phyloP scores from a whole-genome alignment of 2,329 filamentous ascomycete species.

The Metarhizium robertsii region DNA sequence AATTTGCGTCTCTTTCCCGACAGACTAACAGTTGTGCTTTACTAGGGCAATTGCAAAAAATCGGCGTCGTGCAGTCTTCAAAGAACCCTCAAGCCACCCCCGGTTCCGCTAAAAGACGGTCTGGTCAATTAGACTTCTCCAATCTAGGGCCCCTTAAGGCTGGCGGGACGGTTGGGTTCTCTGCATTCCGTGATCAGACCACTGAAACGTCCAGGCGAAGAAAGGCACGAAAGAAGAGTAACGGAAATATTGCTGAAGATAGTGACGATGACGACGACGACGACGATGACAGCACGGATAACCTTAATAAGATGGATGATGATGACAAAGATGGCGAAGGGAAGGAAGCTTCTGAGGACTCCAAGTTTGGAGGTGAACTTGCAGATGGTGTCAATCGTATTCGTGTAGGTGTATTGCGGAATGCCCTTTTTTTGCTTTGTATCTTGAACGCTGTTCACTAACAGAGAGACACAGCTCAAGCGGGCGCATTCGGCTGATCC shows the following conservation, averaged over 20 bases:
- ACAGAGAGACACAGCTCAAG: conserved; percentile 52
- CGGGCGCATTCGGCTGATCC: conserved; percentile 69
- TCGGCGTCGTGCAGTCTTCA: conserved; percentile 70
- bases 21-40: background rate
- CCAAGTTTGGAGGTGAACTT: conserved; percentile 62
- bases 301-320: conserved; percentile 56
- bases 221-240: conserved; percentile 52
- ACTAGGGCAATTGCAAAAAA: conserved; percentile 86
- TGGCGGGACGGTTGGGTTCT: conserved; percentile 82
- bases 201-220: conserved; percentile 45
- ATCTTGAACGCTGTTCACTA: conserved; percentile 6
- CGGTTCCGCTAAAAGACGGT: conserved; percentile 63
- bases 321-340: conserved; percentile 52
- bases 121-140: conserved; percentile 75
- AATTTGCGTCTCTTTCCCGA: background rate
- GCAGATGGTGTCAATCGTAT: conserved; percentile 76
- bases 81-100: conserved; percentile 56
- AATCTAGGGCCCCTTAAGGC: conserved; percentile 76
- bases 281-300: conserved; percentile 33
- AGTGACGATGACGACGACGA: conserved; percentile 69
- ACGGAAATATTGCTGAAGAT: conserved; percentile 59
- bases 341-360: conserved; percentile 61
- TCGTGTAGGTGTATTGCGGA: conserved; percentile 44
- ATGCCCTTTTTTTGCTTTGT: background rate
- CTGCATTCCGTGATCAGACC: conserved; percentile 70